Conservation (phyloP, 352 stramenopile species). For the Discostella stelligera region DNA sequence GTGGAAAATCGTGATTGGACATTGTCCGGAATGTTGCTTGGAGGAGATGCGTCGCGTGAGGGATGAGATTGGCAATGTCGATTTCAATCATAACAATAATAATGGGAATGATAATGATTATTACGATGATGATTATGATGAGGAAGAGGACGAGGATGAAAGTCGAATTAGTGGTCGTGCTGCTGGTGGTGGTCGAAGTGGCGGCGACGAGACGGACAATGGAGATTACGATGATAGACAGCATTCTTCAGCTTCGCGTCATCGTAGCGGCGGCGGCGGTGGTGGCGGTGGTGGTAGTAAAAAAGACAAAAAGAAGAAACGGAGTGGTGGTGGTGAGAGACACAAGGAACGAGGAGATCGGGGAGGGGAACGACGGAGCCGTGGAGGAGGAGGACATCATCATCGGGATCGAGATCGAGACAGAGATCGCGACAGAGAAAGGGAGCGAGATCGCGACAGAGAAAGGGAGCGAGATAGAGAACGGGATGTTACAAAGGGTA, state of each 20-base stretch:
- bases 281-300: neutral
- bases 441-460: neutral
- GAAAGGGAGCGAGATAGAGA: neutral
- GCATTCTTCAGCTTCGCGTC: neutral
- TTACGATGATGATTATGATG: neutral
- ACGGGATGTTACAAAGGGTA: neutral
- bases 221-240: neutral
- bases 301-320: conserved; percentile 21
- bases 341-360: neutral
- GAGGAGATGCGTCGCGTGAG: conserved; percentile 39
- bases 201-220: neutral
- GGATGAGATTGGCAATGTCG: conserved; percentile 32
- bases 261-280: neutral
- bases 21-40: conserved; percentile 40
- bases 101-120: neutral
- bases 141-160: conserved; percentile 11
- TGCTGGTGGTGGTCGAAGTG: neutral
- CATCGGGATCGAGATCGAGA: neutral
- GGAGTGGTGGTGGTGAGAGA: neutral
- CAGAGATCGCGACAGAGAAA: neutral
- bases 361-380: neutral
- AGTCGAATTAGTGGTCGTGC: neutral
- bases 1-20: conserved; percentile 49
- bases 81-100: neutral
- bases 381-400: neutral